These are phyloP conservation scores for Pulveroboletus sp. DNA, from an alignment of 768 basidiomycete genomes.

Conservation along the genomic window DNA sequence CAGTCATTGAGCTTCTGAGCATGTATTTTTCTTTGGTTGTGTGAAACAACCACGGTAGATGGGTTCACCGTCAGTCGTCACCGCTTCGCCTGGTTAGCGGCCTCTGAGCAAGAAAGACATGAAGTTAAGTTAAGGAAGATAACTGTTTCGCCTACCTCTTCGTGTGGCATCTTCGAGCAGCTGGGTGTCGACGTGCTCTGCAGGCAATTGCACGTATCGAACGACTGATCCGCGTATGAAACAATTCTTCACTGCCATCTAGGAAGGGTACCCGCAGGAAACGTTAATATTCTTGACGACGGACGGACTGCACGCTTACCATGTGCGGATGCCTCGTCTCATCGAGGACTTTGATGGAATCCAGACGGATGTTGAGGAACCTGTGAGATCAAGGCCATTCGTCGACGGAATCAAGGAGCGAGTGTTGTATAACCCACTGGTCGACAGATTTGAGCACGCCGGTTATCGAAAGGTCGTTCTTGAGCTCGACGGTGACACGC, in stretches of 20 bases:
- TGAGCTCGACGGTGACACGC: conserved; percentile 93
- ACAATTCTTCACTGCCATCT: conserved; percentile 99
- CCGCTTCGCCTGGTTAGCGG: conserved; percentile 39
- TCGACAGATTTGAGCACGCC: conserved; percentile 96
- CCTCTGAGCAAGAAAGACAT: conserved; percentile 31
- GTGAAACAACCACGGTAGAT: background rate
- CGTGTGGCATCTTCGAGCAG: conserved; percentile 94
- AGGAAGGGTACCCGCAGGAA: background rate
- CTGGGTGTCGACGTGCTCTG: conserved; percentile 92
- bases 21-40: background rate
- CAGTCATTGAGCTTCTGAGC: no score
- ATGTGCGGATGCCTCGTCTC: conserved; percentile 95
- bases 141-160: conserved; percentile 57
- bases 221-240: conserved; percentile 99
- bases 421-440: conserved; percentile 60
- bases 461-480: conserved; percentile 97
- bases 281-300: background rate
- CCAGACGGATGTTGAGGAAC: conserved; percentile 93
- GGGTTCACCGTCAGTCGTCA: conserved; percentile 13
- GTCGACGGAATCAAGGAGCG: background rate
- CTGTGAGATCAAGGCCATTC: conserved; percentile 36
- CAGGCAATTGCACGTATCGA: conserved; percentile 92
- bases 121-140: background rate
- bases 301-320: conserved; percentile 45
- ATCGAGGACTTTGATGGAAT: conserved; percentile 89